A percentile compares a stretch with the other conserved stretches of the same genome.
phyloP scores from a whole-genome alignment of 2,329 filamentous ascomycete genomes.

The Penicillium sp. region DNA sequence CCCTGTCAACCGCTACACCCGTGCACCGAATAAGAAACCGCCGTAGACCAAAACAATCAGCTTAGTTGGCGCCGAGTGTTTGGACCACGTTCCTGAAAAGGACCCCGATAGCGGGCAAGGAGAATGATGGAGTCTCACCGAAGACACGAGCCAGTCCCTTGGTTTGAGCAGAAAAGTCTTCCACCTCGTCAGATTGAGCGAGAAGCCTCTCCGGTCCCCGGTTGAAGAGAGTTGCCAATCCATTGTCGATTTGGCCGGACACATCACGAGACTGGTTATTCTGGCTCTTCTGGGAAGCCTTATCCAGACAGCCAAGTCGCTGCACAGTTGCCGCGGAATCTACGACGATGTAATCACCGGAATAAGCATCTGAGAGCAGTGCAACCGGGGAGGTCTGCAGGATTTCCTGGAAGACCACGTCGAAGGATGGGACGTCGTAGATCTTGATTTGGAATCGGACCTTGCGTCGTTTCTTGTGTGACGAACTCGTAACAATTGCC shows the following conservation, averaged over 20 bases:
- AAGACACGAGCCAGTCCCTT: slow-evolving; percentile 39
- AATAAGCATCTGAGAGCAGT: slow-evolving; percentile 62
- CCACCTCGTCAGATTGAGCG: slow-evolving; percentile 7
- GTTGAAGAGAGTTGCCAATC: slow-evolving; percentile 39
- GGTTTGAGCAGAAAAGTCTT: slow-evolving; percentile 25
- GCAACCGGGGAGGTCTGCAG: slow-evolving; percentile 61
- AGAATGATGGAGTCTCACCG: slow-evolving; percentile 40
- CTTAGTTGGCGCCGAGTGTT: slow-evolving; percentile 26
- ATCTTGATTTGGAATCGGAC: slow-evolving; percentile 57
- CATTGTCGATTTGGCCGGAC: slow-evolving; percentile 29
- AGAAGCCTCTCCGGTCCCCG: slow-evolving; percentile 14
- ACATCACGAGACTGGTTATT: slow-evolving; percentile 24
- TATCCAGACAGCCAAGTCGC: slow-evolving; percentile 34
- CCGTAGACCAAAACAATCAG: background rate
- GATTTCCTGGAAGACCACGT: slow-evolving; percentile 60
- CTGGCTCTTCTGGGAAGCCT: slow-evolving; percentile 24
- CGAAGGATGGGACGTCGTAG: slow-evolving; percentile 62
- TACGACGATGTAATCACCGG: slow-evolving; percentile 71
- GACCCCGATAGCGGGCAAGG: slow-evolving; percentile 38
- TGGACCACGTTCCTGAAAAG: slow-evolving; percentile 43
- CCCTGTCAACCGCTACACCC: slow-evolving; percentile 9
- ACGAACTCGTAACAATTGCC: slow-evolving; percentile 56
- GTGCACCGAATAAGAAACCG: slow-evolving; percentile 7
- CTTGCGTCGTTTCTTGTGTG: slow-evolving; percentile 49
- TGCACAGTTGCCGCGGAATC: slow-evolving; percentile 75